Evolutionary conservation across 257 asterid genomes (phyloP), one percentile per base, ranked within the genome.

Genomic region (Echites panduratus): DNA sequence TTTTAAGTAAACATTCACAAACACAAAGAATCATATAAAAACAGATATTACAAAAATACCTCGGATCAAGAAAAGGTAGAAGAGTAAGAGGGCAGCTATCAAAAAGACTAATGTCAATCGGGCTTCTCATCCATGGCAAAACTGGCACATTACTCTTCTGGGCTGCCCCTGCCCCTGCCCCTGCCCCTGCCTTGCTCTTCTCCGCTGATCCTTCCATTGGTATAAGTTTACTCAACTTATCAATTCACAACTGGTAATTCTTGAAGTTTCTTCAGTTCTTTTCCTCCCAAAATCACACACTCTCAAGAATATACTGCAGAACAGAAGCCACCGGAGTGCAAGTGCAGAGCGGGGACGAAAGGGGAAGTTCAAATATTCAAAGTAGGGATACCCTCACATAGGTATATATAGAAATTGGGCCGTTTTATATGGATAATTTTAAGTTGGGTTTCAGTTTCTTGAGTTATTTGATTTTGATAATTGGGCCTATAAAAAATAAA

Each of bases 71-170:
- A 70, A 88, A 86, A 58, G 97, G 97, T 71, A 78, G 61, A 47
- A 81, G 80, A 75, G 50, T 61, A 26, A 88, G 79, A 62, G 90
- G 86, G 77, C 86, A 84, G 54, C 87, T 77, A 26, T 81, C 86
- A 35, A 74, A 69, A 57, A 75, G 81, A 74, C 82, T 81, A 63
- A 89, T 71, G 54, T 91, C 90, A 12, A 91, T 66, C 69, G 96
- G 97, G 78, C 76, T 85, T 82, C 97, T 89, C 95, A 91, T 91
- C 97, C 96, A 91, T 85, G 97, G 90, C 77, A 89, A 70, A 75
- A 85, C 85, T 22, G 96, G 89, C 71, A 78, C 53, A 38, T 77
- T 82, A 41, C 58, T 74, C 43, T 35, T 45, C 45, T 78, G 54
- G 2, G 48, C 66, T 16, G 53, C 68, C 41, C 73, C 81, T 44